These are phyloP conservation scores for Aspergillus ellipticus DNA, from an alignment of 495 filamentous ascomycete genomes.

Conservation along the genomic window DNA sequence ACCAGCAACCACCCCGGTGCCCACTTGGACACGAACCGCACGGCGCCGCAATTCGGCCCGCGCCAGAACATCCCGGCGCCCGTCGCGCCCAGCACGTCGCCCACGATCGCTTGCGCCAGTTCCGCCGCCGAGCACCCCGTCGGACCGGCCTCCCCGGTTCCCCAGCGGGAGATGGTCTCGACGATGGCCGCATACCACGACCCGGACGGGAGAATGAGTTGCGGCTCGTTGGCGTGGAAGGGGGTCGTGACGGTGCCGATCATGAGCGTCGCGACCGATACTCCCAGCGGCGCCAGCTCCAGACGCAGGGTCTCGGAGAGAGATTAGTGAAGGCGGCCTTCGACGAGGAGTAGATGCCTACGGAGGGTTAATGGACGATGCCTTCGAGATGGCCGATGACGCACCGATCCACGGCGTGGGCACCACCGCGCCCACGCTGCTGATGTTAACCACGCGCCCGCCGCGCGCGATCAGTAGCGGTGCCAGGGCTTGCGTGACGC, in stretches of 20 bases:
- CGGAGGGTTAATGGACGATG: slow-evolving; percentile 44
- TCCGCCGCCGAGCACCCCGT: slow-evolving; percentile 11
- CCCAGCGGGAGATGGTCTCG: slow-evolving; percentile 9
- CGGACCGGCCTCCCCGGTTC: slow-evolving; percentile 7
- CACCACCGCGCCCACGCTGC: slow-evolving; percentile 38
- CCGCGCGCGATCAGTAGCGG: slow-evolving; percentile 43
- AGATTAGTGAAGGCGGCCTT: slow-evolving; percentile 29
- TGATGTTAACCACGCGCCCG: slow-evolving; percentile 49
- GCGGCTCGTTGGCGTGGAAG: slow-evolving; percentile 13
- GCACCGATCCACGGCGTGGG: slow-evolving; percentile 31
- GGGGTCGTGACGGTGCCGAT: slow-evolving; percentile 19
- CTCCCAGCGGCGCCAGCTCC: slow-evolving; percentile 39
- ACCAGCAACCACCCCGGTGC: slow-evolving; percentile 4
- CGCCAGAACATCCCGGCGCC: slow-evolving; percentile 9
- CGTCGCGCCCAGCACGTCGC: slow-evolving; percentile 11
- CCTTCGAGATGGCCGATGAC: slow-evolving; percentile 30
- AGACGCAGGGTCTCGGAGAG: slow-evolving; percentile 35
- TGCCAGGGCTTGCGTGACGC: slow-evolving; percentile 39
- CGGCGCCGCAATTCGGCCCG: slow-evolving; percentile 5
- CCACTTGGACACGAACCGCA: slow-evolving; percentile 1
- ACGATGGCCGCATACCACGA: slow-evolving; percentile 21
- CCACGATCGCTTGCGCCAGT: slow-evolving; percentile 11
- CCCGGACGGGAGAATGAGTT: slow-evolving; percentile 7
- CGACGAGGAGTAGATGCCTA: slow-evolving; percentile 34
- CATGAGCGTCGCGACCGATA: slow-evolving; percentile 28